phyloP scores from a whole-genome alignment of 345 rosid genomes.

The Sisymbrium irio region DNA sequence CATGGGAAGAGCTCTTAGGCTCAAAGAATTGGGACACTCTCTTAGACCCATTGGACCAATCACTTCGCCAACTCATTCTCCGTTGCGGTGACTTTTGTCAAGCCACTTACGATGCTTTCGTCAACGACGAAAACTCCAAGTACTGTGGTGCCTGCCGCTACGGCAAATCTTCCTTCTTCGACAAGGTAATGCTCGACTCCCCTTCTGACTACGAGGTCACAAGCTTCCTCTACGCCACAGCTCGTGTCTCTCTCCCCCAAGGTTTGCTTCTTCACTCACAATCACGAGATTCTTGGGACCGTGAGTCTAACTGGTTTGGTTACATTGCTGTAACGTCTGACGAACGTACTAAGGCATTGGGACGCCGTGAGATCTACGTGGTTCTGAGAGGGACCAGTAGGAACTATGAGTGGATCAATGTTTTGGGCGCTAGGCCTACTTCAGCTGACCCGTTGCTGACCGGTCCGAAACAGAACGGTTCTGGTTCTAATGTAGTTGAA shows the following conservation, averaged over 20 bases:
- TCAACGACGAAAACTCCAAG: slow-evolving; percentile 76
- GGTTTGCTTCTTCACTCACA: slow-evolving; percentile 64
- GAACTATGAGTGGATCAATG: slow-evolving; percentile 75
- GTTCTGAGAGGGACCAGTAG: slow-evolving; percentile 78
- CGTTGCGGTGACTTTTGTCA: slow-evolving; percentile 92
- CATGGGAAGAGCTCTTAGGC: slow-evolving; percentile 67
- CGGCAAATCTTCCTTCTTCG: slow-evolving; percentile 57
- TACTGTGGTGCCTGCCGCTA: slow-evolving; percentile 89
- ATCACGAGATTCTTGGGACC: slow-evolving; percentile 84
- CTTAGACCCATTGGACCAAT: slow-evolving; percentile 64
- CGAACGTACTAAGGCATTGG: slow-evolving; percentile 41
- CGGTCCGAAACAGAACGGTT: slow-evolving; percentile 8
- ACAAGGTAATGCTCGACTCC: slow-evolving; percentile 64
- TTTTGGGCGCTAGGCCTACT: slow-evolving; percentile 55
- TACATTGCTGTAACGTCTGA: slow-evolving; percentile 75
- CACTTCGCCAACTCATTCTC: slow-evolving; percentile 67
- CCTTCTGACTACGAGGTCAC: slow-evolving; percentile 49
- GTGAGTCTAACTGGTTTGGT: slow-evolving; percentile 97
- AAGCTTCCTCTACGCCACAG: slow-evolving; percentile 75
- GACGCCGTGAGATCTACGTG: slow-evolving; percentile 76
- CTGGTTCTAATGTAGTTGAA: background rate
- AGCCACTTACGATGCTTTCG: slow-evolving; percentile 90
- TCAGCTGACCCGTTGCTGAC: slow-evolving; percentile 50
- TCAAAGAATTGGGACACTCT: slow-evolving; percentile 65
- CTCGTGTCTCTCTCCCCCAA: slow-evolving; percentile 53